Percentiles rank a stretch among this genome's conserved stretches.
Conservation (phyloP, 495 filamentous ascomycete genomes). For the Daldinia childiae region DNA sequence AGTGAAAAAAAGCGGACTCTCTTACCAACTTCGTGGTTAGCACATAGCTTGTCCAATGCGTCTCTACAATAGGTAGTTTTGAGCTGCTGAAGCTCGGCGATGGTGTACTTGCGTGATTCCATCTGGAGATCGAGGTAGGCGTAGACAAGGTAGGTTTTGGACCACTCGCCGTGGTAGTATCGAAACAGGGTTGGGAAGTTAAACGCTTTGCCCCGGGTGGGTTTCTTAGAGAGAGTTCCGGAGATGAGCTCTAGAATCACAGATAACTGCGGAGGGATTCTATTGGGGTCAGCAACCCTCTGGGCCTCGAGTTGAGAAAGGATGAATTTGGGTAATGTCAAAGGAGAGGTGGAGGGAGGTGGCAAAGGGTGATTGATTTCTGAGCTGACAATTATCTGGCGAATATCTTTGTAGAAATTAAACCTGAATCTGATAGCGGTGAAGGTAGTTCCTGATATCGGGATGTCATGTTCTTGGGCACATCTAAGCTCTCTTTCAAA, state of each 20-base stretch:
- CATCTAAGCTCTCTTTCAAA: constrained; percentile 13
- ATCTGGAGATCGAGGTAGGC: constrained; percentile 47
- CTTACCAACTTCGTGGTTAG: constrained; percentile 51
- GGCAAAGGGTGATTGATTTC: background rate
- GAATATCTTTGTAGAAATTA: background rate
- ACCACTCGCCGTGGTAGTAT: constrained; percentile 30
- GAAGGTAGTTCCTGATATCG: constrained; percentile 7
- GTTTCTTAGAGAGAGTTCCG: constrained; percentile 19
- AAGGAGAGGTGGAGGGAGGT: background rate
- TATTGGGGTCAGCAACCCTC: constrained; percentile 40
- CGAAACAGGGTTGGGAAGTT: constrained; percentile 46
- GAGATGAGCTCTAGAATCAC: constrained; percentile 41
- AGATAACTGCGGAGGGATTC: constrained; percentile 33
- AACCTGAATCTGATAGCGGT: constrained; percentile 27
- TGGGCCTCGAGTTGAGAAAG: constrained; percentile 52
- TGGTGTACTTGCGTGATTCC: constrained; percentile 48
- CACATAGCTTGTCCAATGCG: constrained; percentile 33
- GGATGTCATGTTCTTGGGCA: constrained; percentile 18
- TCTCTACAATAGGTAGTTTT: constrained; percentile 19
- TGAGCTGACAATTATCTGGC: constrained; percentile 8
- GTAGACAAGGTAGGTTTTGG: constrained; percentile 47
- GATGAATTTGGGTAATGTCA: constrained; percentile 37
- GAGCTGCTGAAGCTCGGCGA: constrained; percentile 52
- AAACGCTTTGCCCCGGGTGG: background rate
- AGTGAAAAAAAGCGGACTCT: background rate